These are phyloP conservation scores for Penicillium rolfsii DNA, from an alignment of 2,329 filamentous ascomycete genomes.

Conservation along the genomic window DNA sequence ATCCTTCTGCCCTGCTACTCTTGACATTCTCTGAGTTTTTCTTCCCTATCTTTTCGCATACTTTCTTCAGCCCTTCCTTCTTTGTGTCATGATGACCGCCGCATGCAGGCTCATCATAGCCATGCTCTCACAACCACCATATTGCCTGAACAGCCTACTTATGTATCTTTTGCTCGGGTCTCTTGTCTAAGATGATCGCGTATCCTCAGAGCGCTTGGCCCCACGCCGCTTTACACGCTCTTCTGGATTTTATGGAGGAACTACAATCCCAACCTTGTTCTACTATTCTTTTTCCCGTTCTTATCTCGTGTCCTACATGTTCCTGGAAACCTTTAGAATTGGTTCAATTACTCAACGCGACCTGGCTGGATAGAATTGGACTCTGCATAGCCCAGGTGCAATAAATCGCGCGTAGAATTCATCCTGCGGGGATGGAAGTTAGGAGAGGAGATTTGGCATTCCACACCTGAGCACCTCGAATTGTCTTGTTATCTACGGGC, in stretches of 20 bases:
- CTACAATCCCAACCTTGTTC: neutral
- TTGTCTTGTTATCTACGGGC: constrained; percentile 9
- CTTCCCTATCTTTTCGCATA: constrained; percentile 17
- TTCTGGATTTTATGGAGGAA: neutral
- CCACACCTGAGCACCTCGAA: constrained; percentile 12
- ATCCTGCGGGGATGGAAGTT: constrained; percentile 14
- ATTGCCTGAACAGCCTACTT: neutral
- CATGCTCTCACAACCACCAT: neutral
- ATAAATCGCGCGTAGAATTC: constrained; percentile 18
- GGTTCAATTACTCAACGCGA: constrained; percentile 8
- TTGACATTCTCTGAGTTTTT: constrained; percentile 25
- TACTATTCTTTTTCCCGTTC: neutral
- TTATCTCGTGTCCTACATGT: neutral
- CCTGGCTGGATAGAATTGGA: constrained; percentile 16
- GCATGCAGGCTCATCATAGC: neutral
- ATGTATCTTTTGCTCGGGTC: constrained; percentile 6
- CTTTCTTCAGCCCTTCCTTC: constrained; percentile 12
- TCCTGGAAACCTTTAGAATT: neutral
- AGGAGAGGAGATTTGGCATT: constrained; percentile 24
- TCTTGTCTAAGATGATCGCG: neutral
- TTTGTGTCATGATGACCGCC: neutral
- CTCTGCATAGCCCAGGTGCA: constrained; percentile 1
- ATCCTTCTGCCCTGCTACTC: constrained; percentile 11
- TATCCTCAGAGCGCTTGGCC: neutral
- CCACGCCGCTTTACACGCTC: neutral